Conservation (phyloP, 1,284 basidiomycete species). For the Pascua guehoae region DNA sequence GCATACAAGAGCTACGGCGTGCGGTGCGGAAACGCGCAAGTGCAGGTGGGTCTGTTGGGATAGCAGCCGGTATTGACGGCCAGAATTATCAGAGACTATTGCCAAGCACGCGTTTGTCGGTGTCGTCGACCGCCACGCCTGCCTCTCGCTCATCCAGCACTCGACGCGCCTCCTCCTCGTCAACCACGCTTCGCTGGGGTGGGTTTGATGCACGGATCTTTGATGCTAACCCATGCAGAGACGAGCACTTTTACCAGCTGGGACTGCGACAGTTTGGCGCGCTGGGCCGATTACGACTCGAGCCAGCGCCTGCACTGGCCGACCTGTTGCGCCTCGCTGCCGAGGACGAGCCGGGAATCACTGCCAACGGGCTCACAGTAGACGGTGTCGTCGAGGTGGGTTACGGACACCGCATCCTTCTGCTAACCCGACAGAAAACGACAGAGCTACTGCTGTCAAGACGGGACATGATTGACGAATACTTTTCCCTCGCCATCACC, state of each 20-base stretch:
- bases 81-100: constrained; percentile 78
- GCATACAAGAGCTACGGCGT: constrained; percentile 67
- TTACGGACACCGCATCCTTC: background rate
- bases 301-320: constrained; percentile 72
- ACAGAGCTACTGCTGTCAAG: constrained; percentile 48
- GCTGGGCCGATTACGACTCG: constrained; percentile 67
- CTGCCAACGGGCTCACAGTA: constrained; percentile 36
- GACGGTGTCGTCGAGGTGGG: constrained; percentile 67
- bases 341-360: constrained; percentile 58
- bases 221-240: constrained; percentile 54
- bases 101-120: constrained; percentile 89
- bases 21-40: constrained; percentile 63
- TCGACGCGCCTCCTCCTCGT: constrained; percentile 84
- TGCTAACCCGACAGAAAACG: constrained; percentile 10
- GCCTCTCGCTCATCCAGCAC: constrained; percentile 80
- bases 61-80: background rate
- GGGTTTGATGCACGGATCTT: constrained; percentile 31
- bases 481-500: constrained; percentile 76
- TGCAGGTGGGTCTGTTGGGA: constrained; percentile 56
- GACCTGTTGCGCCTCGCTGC: constrained; percentile 75
- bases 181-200: constrained; percentile 79
- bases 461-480: constrained; percentile 85
- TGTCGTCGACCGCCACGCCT: constrained; percentile 72
- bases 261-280: constrained; percentile 88
- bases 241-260: constrained; percentile 94